Evolutionary conservation across 1,284 basidiomycete species (phyloP), one percentile per base, ranked within the genome.

Genomic region (Puccinia triticina): DNA sequence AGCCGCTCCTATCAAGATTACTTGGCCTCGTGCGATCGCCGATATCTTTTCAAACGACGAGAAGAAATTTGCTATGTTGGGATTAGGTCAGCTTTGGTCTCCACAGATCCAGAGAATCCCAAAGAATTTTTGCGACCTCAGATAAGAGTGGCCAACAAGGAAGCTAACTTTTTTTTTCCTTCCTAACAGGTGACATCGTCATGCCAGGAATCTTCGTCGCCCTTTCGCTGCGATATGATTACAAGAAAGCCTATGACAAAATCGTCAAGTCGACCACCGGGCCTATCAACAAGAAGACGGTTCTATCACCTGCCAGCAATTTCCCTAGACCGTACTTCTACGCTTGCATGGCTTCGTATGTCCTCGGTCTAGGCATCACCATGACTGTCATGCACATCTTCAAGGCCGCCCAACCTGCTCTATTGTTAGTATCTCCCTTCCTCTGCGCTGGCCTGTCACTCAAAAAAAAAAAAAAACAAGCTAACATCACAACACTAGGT

Each of bases 321-420:
- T 94, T 92, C 86, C 84, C 87, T 8, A 93, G 92, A 87, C 91
- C 92, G 0, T 98, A 97, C 88, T 98, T 98, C 87, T 88, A 87
- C 53, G 90, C 92, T 23, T 90, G 91, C 32, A 85, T 98, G 73
- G 84, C 88, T 7, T 93, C 92, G 34, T 99, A 98, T 88, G 88
- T 93, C n/a, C 83, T 89, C 32, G 96, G 95, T 0, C 90, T 98
- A 34, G 87, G 88, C 8, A 90, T 89, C 14, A 97, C 96, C 2
- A 95, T 98, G 91, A 87, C 87, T 0, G 93, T 96, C 23, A 96
- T 98, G 95, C 93, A 96, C 86, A 86, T 89, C 64, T 93, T 92
- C 85, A 89, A 90, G 71, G 90, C 90, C 21, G 95, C 94, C 0
- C 96, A 99, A 85, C 96, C 96, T 2, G 96, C 96, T 1, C 88